Evolutionary conservation across 169 alveolate species (phyloP).

Genomic region (Plasmodium billcollinsi): DNA sequence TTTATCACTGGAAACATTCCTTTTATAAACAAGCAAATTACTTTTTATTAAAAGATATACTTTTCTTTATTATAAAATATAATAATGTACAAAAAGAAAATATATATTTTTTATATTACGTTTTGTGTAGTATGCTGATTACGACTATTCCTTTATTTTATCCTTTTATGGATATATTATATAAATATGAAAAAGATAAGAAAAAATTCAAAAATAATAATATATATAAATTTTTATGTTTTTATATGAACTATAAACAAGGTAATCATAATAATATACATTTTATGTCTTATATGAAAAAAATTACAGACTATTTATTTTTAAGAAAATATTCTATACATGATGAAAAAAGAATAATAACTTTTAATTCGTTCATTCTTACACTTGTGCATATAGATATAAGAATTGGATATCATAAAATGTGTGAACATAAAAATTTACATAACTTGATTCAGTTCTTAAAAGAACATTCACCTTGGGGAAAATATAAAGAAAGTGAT

Average conservation of each 20-base stretch:
- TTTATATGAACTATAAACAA: background rate
- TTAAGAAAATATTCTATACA: constrained; percentile 34
- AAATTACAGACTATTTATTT: background rate
- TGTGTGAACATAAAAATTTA: constrained; percentile 1
- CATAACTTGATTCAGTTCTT: constrained; percentile 5
- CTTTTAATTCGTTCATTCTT: constrained; percentile 35
- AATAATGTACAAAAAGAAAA: background rate
- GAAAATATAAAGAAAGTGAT: background rate
- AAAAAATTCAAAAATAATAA: too few species aligned
- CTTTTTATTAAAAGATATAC: constrained; percentile 13
- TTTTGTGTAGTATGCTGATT: constrained; percentile 20
- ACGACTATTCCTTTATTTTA: background rate
- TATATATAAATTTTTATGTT: background rate
- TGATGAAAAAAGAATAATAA: constrained; percentile 54
- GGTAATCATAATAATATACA: background rate
- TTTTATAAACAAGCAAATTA: constrained; percentile 22
- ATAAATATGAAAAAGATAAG: too few species aligned
- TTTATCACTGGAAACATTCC: constrained; percentile 12
- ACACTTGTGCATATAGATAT: constrained; percentile 44
- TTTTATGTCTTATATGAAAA: constrained; percentile 10
- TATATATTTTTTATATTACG: constrained; percentile 35
- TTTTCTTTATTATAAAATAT: constrained; percentile 18
- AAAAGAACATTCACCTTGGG: background rate
- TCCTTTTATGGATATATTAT: background rate
- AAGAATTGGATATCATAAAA: background rate